Evolutionary conservation across 2,329 filamentous ascomycete genomes (phyloP).

Genomic region (Trichoderma sp.): DNA sequence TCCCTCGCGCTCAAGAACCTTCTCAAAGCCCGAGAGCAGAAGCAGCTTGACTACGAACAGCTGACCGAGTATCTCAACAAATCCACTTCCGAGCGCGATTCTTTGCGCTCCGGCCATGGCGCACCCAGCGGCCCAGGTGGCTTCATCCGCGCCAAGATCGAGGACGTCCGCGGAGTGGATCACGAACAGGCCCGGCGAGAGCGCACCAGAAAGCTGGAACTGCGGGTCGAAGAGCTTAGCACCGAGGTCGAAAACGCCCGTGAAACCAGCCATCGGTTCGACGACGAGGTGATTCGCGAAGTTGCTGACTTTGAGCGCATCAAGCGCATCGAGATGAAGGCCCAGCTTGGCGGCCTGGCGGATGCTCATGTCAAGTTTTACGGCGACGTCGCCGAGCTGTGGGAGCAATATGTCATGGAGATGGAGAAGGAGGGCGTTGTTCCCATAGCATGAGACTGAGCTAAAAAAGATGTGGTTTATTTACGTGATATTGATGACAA

Average conservation of each 20-base stretch:
- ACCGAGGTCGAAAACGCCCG: constrained; percentile 86
- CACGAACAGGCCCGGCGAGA: constrained; percentile 90
- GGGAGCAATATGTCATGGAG: constrained; percentile 87
- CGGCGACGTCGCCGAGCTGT: constrained; percentile 73
- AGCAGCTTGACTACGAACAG: constrained; percentile 96
- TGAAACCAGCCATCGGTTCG: constrained; percentile 86
- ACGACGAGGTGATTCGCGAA: constrained; percentile 93
- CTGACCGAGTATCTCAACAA: constrained; percentile 95
- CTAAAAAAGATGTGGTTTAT: not conserved
- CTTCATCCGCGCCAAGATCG: constrained; percentile 90
- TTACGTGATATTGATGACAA: not conserved
- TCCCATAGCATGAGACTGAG: constrained; percentile 25
- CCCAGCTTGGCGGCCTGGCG: constrained; percentile 79
- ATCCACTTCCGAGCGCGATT: constrained; percentile 82
- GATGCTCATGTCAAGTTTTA: constrained; percentile 89
- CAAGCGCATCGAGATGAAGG: constrained; percentile 89
- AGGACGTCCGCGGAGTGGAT: constrained; percentile 94
- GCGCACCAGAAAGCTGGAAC: constrained; percentile 83
- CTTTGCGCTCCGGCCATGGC: constrained; percentile 64
- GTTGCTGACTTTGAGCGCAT: constrained; percentile 94
- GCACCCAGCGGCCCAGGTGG: constrained; percentile 67
- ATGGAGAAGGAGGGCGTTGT: constrained; percentile 69
- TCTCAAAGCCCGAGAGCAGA: constrained; percentile 91
- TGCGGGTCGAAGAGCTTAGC: constrained; percentile 89
- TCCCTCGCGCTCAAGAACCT: constrained; percentile 83